A percentile compares a stretch with the other conserved stretches of the same genome.
phyloP scores from a whole-genome alignment of 371 early-diverging fungal genomes.

The Circinella minor region DNA sequence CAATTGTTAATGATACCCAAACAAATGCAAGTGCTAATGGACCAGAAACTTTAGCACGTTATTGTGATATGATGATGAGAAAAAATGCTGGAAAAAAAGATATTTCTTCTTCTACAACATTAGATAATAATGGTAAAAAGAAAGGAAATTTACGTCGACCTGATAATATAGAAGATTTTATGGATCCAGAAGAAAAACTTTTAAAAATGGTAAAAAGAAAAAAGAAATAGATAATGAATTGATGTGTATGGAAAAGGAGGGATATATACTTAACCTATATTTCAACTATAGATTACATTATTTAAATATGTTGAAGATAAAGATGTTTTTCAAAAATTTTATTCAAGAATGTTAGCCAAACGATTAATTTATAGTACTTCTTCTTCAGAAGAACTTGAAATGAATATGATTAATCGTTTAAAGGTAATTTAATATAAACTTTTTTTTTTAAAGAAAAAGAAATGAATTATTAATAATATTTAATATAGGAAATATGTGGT shows the following conservation, averaged over 20 bases:
- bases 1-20: slow-evolving; percentile 71
- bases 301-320: slow-evolving; percentile 94
- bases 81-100: slow-evolving; percentile 56
- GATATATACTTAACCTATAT: background rate
- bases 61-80: slow-evolving; percentile 81
- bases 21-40: slow-evolving; percentile 57
- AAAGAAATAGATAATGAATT: background rate
- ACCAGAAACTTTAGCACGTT: slow-evolving; percentile 82
- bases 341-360: slow-evolving; percentile 86
- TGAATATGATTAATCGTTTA: slow-evolving; percentile 81
- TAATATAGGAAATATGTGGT: slow-evolving; percentile 82
- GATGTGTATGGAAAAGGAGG: too few relatives aligned
- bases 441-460: background rate
- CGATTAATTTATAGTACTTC: slow-evolving; percentile 85
- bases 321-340: slow-evolving; percentile 95
- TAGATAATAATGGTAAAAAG: slow-evolving; percentile 31
- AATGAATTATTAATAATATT: background rate
- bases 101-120: background rate
- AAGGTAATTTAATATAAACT: too few relatives aligned
- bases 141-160: slow-evolving; percentile 19
- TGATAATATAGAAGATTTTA: slow-evolving; percentile 31
- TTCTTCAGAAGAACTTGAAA: slow-evolving; percentile 84
- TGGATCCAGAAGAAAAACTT: slow-evolving; percentile 63
- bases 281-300: slow-evolving; percentile 55
- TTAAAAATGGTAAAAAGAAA: slow-evolving; percentile 39